Evolutionary conservation across 2,329 filamentous ascomycete species (phyloP), one percentile per base, ranked within the genome.

Genomic region (Herpotrichia juniperi): DNA sequence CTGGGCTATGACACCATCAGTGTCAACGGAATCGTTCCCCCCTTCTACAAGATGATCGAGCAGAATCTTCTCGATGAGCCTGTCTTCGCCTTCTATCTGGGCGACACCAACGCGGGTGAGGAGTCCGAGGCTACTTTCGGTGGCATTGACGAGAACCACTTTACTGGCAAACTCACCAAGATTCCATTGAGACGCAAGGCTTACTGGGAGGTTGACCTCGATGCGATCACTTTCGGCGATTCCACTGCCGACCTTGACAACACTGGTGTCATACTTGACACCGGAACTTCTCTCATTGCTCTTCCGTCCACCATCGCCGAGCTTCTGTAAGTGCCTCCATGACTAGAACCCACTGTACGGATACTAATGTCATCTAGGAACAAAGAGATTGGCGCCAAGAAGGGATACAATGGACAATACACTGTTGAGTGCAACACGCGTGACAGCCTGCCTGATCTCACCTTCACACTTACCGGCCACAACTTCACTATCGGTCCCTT

Each of bases 181-280:
- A 91, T 99, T 64, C 94, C 94, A 49, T 86, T 99, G 65, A 91
- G 94, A 76, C 91, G 94, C 75, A 97, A 97, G 88, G 94, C 94
- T 44, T 99, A 99, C 85, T 99, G 94, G 94, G 94, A 99, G 84
- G 93, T 99, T 50, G 93, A 97, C 69, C 87, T 99, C 56, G 88
- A 97, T 69, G 83, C 91, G 59, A 94, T 99, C 78, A 87, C 89
- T 50, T 91, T 97, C 60, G 96, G 94, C 66, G 84, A 93, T 47
- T 85, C 90, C 71, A 87, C 86, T 62, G 93, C 93, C 56, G 89
- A 96, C 76, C 87, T 97, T 60, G 93, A 97, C 61, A 86, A 91
- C 82, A 97, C 92, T 53, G 96, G 94, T 79, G 91, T 92, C 67
- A 97, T 99, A 62, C 90, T 99, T 56, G 94, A 99, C 83, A 99